Evolutionary conservation across 176 grass and related monocot genomes (phyloP), one percentile per base, ranked within the genome.

Genomic region (Raddia distichophylla): DNA sequence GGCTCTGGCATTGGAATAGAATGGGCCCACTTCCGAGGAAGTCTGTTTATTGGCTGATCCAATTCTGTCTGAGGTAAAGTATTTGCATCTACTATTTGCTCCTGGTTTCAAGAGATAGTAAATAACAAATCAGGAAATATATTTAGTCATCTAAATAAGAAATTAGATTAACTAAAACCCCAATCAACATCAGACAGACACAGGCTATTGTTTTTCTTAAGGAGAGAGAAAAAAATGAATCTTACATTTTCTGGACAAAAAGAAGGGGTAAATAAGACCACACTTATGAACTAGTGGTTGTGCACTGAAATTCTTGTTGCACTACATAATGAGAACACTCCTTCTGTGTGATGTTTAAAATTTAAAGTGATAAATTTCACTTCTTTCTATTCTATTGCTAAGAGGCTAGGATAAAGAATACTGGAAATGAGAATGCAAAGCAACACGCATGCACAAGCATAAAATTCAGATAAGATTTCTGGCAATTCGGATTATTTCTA

Each of bases 1-100:
- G 88, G 86, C 75, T 99, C 97, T 51, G 89, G 93, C 48, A 93
- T 67, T 15, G 97, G 44, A 11, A 97, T 95, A 18, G 93, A 79
- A 72, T 99, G 97, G 34, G 87, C 97, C 97, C 97, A 99, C 51
- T 91, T 86, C 27, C 72, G 20, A 73, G 87, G 88, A 87, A 92
- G 87, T 67, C 54, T 73, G 64, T 87, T 75, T 42, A 71, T 63
- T 65, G 62, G 73, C 37, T 56, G 81, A 76, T 85, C n/a, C 8
- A 77, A 64, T 2, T 64, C 17, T 83, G 82, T 66, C 19, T 86
- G 78, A 5, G 33, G 7, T 43, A 70, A 56, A 67, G 45, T 68
- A 83, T 85, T 77, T 77, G 82, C 75, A 83, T 80, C 84, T 3
- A 94, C 15, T 33, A 62, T 69, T 68, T 90, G 82, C 62, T 87